Base-by-base conservation (phyloP, 2,329 filamentous ascomycete genomes). In the Scytalidium sp. region DNA sequence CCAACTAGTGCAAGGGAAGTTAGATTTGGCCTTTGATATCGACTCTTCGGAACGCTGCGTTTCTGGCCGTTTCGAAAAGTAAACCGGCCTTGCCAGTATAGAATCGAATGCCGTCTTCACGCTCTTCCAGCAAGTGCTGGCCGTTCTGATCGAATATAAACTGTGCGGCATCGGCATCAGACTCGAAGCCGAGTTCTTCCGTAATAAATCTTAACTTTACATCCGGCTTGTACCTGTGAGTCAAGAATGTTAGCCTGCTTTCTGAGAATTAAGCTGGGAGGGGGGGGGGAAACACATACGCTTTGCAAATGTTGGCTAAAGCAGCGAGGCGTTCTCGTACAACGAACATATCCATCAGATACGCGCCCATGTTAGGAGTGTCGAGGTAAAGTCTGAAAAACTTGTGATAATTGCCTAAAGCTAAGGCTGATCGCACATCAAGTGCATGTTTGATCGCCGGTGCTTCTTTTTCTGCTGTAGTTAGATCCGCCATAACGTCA, bases 301-400 rank as follows among this genome's bases (percentile, higher is more conserved):
- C 85, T 89, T 82, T 95, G 81, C 91, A 96, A 60, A 99, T 94
- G 68, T 87, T 90, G 68, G 90, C 87, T 66, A 99, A 75, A 58
- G 94, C 94, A 65, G 87, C 85, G 58, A 99, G 82, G 63, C 94
- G 89, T 75, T 99, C 93, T 66, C 94, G 86, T 64, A 85, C 85
- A 68, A 97, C 88, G 75, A 99, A 97, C 90, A 96, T 97, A 75
- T 99, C 94, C 89, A 99, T 96, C 46, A 99, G 81, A 72, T 97
- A 97, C 61, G 88, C 91, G 54, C 94, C 93, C 92, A 99, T 96
- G 64, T 96, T 95, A 45, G 91, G 92, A 20, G 92, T 92, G 67
- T 93, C 87, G 59, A 95, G 83, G 70, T 97, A 99, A 41, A 99
- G 82, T 74, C 90, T 88, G 81, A 99, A 97, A 72, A 99, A 97